Conservation (phyloP, 257 asterid genomes). For the Scutellaria baicalensis region DNA sequence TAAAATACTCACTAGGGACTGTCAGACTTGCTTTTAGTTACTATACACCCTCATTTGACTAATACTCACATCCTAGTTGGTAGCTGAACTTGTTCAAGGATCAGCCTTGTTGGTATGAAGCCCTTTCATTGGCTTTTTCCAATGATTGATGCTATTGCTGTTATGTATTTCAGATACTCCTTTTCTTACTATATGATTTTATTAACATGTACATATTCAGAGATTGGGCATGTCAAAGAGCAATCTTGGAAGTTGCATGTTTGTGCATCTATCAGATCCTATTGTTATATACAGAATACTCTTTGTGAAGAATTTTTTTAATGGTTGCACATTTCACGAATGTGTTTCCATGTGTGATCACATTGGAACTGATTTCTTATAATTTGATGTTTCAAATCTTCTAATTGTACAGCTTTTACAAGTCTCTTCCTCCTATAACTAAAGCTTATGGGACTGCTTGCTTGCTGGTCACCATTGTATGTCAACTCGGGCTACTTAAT, state of each 20-base stretch:
- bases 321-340: not conserved
- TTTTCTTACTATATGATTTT: not conserved
- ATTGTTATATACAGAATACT: not conserved
- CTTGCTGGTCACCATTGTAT: constrained; percentile 45
- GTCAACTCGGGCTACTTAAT: constrained; percentile 52
- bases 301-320: not conserved
- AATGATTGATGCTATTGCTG: constrained; percentile 1
- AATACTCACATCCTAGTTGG: not conserved
- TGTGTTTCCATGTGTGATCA: not conserved
- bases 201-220: not conserved
- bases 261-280: not conserved
- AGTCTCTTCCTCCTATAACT: constrained; percentile 92
- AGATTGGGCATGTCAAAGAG: not conserved
- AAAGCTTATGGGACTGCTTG: constrained; percentile 90
- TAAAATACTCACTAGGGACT: not conserved
- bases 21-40: not conserved
- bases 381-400: not conserved
- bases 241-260: not conserved
- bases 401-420: constrained; percentile 51
- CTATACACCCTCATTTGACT: not conserved
- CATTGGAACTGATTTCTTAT: not conserved
- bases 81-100: constrained; percentile 1
- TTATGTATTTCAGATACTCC: not conserved
- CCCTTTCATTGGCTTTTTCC: not conserved
- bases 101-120: constrained; percentile 1